These are phyloP conservation scores for Yamadazyma sp. DNA, from an alignment of 805 yeast species.

Conservation along the genomic window DNA sequence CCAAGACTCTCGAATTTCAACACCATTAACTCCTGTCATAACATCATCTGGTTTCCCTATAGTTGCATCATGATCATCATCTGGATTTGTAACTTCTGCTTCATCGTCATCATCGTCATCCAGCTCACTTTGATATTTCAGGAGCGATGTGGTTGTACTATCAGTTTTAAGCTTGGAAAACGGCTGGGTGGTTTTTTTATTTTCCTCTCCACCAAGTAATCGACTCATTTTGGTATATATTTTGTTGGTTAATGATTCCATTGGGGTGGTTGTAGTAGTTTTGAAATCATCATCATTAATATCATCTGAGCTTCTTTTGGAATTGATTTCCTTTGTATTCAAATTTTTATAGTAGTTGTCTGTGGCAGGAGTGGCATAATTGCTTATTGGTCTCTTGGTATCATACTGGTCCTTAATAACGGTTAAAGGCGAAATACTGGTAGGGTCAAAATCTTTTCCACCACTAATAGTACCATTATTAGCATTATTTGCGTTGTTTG, in stretches of 20 bases:
- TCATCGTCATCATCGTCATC: conserved; percentile 16
- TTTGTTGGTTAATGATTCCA: conserved; percentile 9
- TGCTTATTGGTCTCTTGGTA: conserved; percentile 18
- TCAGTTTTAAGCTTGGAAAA: background rate
- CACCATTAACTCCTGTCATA: background rate
- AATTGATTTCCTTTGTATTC: background rate
- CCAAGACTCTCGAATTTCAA: conserved; percentile 1
- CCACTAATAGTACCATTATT: background rate
- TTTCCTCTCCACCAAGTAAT: conserved; percentile 2
- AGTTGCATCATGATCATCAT: background rate
- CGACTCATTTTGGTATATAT: conserved; percentile 16
- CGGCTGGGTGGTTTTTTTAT: background rate
- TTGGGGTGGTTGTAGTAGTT: conserved; percentile 1
- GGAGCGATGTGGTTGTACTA: conserved; percentile 1
- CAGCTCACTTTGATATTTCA: conserved; percentile 24
- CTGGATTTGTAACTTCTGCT: conserved; percentile 5
- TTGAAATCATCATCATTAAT: background rate
- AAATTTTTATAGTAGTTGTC: conserved; percentile 8
- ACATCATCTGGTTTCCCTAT: too few relatives aligned
- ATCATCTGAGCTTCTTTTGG: background rate
- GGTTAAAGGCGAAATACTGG: conserved; percentile 25
- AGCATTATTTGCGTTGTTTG: background rate
- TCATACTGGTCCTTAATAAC: conserved; percentile 26
- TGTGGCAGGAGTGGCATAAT: conserved; percentile 1
- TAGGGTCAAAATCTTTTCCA: background rate